phyloP scores from a whole-genome alignment of 306 rosid species.

The Alnus glutinosa region DNA sequence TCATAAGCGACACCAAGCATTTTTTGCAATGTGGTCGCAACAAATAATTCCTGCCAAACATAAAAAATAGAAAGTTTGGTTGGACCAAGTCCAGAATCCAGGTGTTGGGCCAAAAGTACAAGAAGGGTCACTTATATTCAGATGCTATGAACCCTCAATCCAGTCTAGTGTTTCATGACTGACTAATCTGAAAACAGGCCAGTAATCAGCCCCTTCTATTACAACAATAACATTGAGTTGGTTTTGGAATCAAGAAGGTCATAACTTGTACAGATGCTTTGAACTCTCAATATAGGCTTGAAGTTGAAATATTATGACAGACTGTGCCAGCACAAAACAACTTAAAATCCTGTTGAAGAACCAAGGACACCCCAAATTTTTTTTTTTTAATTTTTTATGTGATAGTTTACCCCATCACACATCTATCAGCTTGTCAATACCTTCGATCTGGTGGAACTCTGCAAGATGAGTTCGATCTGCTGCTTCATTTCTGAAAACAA shows the following conservation, averaged over 20 bases:
- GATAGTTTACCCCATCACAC: background rate
- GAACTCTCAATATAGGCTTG: background rate
- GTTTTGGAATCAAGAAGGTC: slow-evolving; percentile 7
- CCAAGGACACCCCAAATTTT: background rate
- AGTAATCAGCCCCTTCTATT: background rate
- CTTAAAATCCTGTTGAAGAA: background rate
- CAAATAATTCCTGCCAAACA: background rate
- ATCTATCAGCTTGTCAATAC: slow-evolving; percentile 39
- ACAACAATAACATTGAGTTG: background rate
- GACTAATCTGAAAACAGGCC: background rate
- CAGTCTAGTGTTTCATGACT: background rate
- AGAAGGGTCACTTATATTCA: background rate
- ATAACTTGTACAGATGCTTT: slow-evolving; percentile 3
- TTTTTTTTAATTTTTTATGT: background rate
- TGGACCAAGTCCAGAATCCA: background rate
- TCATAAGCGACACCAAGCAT: background rate
- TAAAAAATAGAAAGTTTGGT: background rate
- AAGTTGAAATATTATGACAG: background rate
- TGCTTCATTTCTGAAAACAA: slow-evolving; percentile 97
- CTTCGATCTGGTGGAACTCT: slow-evolving; percentile 99
- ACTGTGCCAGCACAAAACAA: slow-evolving; percentile 4
- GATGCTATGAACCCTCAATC: background rate
- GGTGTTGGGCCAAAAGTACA: background rate
- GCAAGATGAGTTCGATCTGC: slow-evolving; percentile 99
- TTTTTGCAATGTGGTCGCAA: background rate